Conservation (phyloP, 176 grass and related monocot genomes). For the Oryza officinalis region DNA sequence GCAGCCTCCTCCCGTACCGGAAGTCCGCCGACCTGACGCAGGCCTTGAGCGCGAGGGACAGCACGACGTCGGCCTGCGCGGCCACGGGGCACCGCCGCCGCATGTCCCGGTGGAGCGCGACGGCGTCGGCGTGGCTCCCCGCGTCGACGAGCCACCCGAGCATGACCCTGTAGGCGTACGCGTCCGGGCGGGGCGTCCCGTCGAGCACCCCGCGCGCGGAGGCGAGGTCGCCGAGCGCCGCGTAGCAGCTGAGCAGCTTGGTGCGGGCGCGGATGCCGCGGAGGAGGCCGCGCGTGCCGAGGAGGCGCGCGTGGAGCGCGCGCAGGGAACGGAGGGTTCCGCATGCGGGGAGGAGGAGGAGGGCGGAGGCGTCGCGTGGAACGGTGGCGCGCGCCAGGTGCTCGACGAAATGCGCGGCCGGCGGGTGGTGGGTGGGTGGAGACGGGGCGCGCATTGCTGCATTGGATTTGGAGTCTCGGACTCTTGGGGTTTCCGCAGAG, state of each 20-base stretch:
- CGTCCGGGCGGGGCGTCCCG: slow-evolving; percentile 46
- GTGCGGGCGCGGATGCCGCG: slow-evolving; percentile 36
- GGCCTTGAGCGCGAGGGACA: slow-evolving; percentile 63
- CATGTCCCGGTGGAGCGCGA: slow-evolving; percentile 37
- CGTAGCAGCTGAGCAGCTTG: slow-evolving; percentile 71
- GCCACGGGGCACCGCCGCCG: slow-evolving; percentile 16
- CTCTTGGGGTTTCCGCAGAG: neutral
- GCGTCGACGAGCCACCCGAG: slow-evolving; percentile 35
- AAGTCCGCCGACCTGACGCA: slow-evolving; percentile 44
- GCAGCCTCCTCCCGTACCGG: slow-evolving; percentile 48
- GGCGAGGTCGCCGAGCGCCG: slow-evolving; percentile 43
- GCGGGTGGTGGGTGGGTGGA: too few species aligned
- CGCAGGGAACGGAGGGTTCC: slow-evolving; percentile 38
- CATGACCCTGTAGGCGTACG: slow-evolving; percentile 54
- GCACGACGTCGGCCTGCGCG: slow-evolving; percentile 42
- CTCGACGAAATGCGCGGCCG: slow-evolving; percentile 2
- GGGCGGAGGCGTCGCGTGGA: too few species aligned
- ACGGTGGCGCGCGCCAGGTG: slow-evolving; percentile 9
- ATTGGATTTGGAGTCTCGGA: neutral
- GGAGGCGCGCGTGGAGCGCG: slow-evolving; percentile 48
- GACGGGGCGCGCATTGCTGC: neutral
- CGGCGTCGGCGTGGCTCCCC: slow-evolving; percentile 33
- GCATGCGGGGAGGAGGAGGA: slow-evolving; percentile 42
- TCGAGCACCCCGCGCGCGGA: slow-evolving; percentile 62
- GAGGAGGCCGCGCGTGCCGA: slow-evolving; percentile 29